Conservation (phyloP, 2,329 filamentous ascomycete genomes). For the Alternaria burnsii region DNA sequence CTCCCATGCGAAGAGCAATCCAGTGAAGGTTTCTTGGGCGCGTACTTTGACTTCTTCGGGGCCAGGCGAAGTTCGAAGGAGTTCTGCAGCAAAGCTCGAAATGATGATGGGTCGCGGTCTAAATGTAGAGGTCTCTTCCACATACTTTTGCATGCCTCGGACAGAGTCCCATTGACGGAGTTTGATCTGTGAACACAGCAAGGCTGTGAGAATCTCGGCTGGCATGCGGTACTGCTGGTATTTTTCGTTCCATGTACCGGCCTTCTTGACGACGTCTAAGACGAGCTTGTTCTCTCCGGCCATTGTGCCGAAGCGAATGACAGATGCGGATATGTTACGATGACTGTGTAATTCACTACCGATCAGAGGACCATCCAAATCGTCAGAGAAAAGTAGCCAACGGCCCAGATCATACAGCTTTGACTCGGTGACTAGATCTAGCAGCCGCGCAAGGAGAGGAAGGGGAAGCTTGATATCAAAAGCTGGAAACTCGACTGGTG, state of each 20-base stretch:
- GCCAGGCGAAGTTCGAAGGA: conserved; percentile 35
- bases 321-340: conserved; percentile 59
- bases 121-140: conserved; percentile 35
- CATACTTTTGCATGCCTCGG: conserved; percentile 48
- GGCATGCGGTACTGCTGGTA: conserved; percentile 40
- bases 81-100: conserved; percentile 40
- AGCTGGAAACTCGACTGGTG: conserved; percentile 55
- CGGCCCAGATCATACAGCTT: conserved; percentile 60
- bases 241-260: conserved; percentile 27
- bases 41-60: conserved; percentile 18
- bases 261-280: conserved; percentile 40
- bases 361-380: conserved; percentile 65
- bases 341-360: conserved; percentile 55
- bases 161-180: conserved; percentile 54
- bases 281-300: conserved; percentile 56
- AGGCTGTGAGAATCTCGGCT: conserved; percentile 46
- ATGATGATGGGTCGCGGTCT: conserved; percentile 39
- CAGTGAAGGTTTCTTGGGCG: conserved; percentile 36
- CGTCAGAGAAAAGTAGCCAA: conserved; percentile 62
- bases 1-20: conserved; percentile 46
- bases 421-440: conserved; percentile 60
- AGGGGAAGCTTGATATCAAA: conserved; percentile 58
- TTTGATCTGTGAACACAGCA: conserved; percentile 55
- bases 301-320: conserved; percentile 64
- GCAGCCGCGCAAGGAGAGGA: conserved; percentile 58